Evolutionary conservation across 2,329 filamentous ascomycete genomes (phyloP).

Genomic region (Blastomyces percursus): DNA sequence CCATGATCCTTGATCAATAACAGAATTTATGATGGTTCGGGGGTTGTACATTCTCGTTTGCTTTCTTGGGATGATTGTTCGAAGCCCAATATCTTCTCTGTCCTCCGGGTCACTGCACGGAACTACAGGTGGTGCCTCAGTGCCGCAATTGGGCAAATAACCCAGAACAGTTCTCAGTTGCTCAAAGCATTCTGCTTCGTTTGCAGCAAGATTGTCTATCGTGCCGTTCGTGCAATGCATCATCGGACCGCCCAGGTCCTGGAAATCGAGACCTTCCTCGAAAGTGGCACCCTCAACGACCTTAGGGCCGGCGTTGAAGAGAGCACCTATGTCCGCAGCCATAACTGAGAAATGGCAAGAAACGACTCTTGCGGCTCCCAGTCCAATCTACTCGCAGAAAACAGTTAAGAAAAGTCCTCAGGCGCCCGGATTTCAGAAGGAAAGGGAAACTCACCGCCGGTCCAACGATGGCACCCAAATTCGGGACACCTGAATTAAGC

Average conservation of each 20-base stretch:
- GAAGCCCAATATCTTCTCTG: slow-evolving; percentile 39
- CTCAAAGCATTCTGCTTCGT: slow-evolving; percentile 51
- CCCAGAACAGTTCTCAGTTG: slow-evolving; percentile 48
- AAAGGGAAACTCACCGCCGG: slow-evolving; percentile 37
- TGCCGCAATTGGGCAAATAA: slow-evolving; percentile 49
- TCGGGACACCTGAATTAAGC: slow-evolving; percentile 53
- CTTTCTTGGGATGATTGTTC: slow-evolving; percentile 47
- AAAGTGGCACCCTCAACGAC: slow-evolving; percentile 54
- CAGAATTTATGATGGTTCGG: slow-evolving; percentile 44
- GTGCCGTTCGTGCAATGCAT: slow-evolving; percentile 57
- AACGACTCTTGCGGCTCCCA: slow-evolving; percentile 52
- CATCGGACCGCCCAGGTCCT: slow-evolving; percentile 48
- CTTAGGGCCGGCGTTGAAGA: slow-evolving; percentile 55
- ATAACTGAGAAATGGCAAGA: slow-evolving; percentile 56
- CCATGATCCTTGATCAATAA: slow-evolving; percentile 47
- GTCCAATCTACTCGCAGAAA: slow-evolving; percentile 37
- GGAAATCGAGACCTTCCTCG: slow-evolving; percentile 50
- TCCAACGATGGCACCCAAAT: slow-evolving; percentile 51
- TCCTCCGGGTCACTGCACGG: slow-evolving; percentile 40
- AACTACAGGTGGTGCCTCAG: slow-evolving; percentile 42
- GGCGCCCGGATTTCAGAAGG: background rate
- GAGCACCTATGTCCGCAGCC: slow-evolving; percentile 49
- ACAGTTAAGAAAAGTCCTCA: background rate
- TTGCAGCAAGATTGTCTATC: slow-evolving; percentile 52
- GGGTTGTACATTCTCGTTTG: slow-evolving; percentile 52